These are phyloP conservation scores for Camelina hispida DNA, from an alignment of 345 rosid species.

Conservation along the genomic window DNA sequence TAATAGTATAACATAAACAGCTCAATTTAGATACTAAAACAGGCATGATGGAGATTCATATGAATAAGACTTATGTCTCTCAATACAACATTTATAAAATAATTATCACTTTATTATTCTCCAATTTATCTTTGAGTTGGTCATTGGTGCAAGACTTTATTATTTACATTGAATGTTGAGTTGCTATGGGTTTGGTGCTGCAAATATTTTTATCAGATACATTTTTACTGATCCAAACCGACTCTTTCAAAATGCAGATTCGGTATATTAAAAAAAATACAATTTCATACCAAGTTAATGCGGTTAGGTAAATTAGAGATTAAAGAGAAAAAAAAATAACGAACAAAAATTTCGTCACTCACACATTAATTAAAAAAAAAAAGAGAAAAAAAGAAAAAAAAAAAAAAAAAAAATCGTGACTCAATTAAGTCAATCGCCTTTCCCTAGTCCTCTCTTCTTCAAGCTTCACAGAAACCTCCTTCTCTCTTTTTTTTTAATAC, in stretches of 20 bases:
- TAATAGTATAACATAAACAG: too few relatives aligned
- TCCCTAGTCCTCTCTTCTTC: conserved; percentile 35
- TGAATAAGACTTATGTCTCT: background rate
- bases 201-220: background rate
- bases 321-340: conserved; percentile 1
- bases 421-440: conserved; percentile 41
- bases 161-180: conserved; percentile 17
- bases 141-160: background rate
- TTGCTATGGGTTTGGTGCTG: conserved; percentile 2
- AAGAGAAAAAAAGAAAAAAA: background rate
- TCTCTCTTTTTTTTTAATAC: background rate
- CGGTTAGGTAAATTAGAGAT: conserved; percentile 30
- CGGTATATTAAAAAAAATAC: background rate
- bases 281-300: conserved; percentile 14
- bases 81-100: background rate
- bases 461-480: conserved; percentile 40
- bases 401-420: conserved; percentile 6
- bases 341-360: background rate
- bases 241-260: background rate
- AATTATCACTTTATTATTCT: background rate
- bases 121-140: background rate
- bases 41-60: background rate
- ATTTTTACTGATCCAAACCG: background rate
- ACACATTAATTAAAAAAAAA: background rate
- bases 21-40: too few relatives aligned